Evolutionary conservation across 768 basidiomycete species (phyloP).

Genomic region (Lentinula raphanica): DNA sequence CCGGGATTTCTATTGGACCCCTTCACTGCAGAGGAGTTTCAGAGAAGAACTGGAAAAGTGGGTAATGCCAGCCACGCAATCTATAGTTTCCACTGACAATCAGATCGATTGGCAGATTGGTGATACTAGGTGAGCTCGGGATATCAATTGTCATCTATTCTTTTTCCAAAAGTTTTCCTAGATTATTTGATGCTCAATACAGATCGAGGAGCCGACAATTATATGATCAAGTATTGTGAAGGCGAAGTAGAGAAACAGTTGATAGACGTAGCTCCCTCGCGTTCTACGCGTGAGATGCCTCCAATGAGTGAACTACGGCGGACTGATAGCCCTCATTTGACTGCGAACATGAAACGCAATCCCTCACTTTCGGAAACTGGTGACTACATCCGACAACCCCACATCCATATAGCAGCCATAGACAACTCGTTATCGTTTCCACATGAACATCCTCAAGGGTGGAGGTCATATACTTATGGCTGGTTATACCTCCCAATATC

Average conservation of each 20-base stretch:
- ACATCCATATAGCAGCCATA: constrained; percentile 89
- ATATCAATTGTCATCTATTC: background rate
- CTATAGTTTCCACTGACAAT: constrained; percentile 13
- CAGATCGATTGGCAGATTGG: constrained; percentile 44
- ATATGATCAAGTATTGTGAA: constrained; percentile 90
- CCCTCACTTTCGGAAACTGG: constrained; percentile 27
- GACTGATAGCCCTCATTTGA: background rate
- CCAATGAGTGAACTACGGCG: constrained; percentile 66
- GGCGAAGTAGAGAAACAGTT: constrained; percentile 67
- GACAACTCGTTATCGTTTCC: constrained; percentile 92
- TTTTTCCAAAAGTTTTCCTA: constrained; percentile 18
- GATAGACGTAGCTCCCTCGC: constrained; percentile 75
- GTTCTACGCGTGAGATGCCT: constrained; percentile 64
- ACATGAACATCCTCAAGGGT: constrained; percentile 80
- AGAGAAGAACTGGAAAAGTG: constrained; percentile 87
- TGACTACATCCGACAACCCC: constrained; percentile 61
- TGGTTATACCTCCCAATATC: constrained; percentile 86
- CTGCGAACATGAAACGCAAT: constrained; percentile 30
- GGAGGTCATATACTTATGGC: constrained; percentile 79
- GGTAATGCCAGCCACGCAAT: constrained; percentile 23
- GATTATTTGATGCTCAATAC: constrained; percentile 94
- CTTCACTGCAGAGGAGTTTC: constrained; percentile 72
- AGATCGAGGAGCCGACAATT: constrained; percentile 61
- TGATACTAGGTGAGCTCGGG: constrained; percentile 63
- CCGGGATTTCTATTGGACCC: constrained; percentile 80